Conservation (phyloP, 345 rosid species). For the Populus euphratica region DNA sequence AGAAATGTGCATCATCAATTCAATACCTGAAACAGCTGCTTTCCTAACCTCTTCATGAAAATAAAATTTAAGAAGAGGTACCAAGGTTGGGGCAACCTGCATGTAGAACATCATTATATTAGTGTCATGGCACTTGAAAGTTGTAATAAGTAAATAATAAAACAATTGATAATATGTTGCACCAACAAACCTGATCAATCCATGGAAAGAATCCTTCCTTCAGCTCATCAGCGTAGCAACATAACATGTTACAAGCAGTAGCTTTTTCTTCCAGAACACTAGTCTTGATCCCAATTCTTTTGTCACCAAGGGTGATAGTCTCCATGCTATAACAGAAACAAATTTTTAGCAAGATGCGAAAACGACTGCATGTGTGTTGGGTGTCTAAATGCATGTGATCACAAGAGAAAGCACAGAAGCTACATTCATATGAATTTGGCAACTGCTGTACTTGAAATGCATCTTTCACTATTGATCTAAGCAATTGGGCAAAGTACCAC, state of each 20-base stretch:
- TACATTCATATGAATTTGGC: not conserved
- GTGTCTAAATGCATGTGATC: not conserved
- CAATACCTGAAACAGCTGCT: constrained; percentile 99
- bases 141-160: not conserved
- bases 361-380: not conserved
- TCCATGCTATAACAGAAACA: constrained; percentile 75
- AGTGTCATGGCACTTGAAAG: constrained; percentile 1
- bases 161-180: constrained; percentile 2
- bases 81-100: constrained; percentile 93
- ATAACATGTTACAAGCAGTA: constrained; percentile 97
- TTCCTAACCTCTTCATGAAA: constrained; percentile 99
- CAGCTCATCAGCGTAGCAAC: constrained; percentile 98
- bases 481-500: not conserved
- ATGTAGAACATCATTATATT: constrained; percentile 13
- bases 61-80: constrained; percentile 95
- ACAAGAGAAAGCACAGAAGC: not conserved
- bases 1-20: not conserved
- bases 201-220: constrained; percentile 99
- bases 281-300: constrained; percentile 97
- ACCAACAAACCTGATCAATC: constrained; percentile 79
- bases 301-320: constrained; percentile 98
- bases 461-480: not conserved
- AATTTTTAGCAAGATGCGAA: constrained; percentile 12
- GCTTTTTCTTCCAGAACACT: constrained; percentile 99
- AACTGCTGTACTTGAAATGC: not conserved